phyloP scores from a whole-genome alignment of 352 stramenopile species.

The Globisporangium apiculatum region DNA sequence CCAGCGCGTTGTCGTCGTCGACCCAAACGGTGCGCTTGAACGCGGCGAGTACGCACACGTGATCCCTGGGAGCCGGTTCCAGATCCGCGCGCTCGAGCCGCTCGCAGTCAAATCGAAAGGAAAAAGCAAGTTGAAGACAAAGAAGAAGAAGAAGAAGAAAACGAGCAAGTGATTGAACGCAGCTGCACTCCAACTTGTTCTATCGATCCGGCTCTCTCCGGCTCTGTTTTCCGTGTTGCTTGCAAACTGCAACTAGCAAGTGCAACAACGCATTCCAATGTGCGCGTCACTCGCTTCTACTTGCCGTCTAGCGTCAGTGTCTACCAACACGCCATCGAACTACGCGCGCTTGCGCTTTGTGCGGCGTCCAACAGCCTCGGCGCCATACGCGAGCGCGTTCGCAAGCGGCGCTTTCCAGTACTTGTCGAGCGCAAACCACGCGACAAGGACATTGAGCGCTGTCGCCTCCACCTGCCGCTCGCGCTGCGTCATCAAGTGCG shows the following conservation, averaged over 20 bases:
- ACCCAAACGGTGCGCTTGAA: constrained; percentile 29
- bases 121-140: constrained; percentile 21
- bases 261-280: constrained; percentile 8
- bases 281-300: background rate
- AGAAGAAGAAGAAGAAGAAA: constrained; percentile 31
- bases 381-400: constrained; percentile 21
- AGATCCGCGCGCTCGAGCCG: constrained; percentile 56
- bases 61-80: constrained; percentile 53
- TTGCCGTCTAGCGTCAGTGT: background rate
- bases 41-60: constrained; percentile 52
- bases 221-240: background rate
- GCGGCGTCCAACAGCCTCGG: constrained; percentile 6
- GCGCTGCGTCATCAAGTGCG: constrained; percentile 41
- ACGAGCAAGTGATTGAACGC: background rate
- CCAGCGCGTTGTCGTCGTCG: constrained; percentile 37
- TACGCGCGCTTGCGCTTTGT: constrained; percentile 22
- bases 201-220: background rate
- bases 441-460: constrained; percentile 52
- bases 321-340: background rate
- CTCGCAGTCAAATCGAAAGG: constrained; percentile 14
- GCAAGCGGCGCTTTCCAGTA: constrained; percentile 54
- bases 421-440: constrained; percentile 67
- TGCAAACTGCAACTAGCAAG: background rate
- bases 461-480: constrained; percentile 43
- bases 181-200: background rate